phyloP scores from a whole-genome alignment of 352 stramenopile species.

The Phytophthora sp. region DNA sequence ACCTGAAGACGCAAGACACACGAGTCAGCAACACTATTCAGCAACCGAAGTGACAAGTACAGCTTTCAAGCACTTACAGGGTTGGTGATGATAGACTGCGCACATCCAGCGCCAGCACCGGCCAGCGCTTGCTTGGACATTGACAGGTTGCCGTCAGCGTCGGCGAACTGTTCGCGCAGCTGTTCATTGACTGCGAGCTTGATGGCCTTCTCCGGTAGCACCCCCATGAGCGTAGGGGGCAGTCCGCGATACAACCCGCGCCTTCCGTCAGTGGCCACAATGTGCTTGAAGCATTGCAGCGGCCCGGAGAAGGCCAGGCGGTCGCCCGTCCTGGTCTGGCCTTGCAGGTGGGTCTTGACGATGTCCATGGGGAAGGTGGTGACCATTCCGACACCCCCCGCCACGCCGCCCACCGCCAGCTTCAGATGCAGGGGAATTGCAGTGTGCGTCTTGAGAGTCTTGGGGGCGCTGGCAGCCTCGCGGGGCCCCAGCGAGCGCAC shows the following conservation, averaged over 20 bases:
- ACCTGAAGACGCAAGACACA: constrained; percentile 41
- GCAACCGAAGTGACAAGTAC: not conserved
- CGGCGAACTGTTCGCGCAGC: constrained; percentile 73
- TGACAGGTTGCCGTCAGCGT: constrained; percentile 67
- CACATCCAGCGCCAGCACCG: constrained; percentile 74
- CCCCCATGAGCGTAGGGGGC: constrained; percentile 79
- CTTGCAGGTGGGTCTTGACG: constrained; percentile 94
- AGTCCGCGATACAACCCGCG: constrained; percentile 81
- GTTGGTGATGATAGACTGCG: constrained; percentile 89
- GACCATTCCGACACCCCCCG: constrained; percentile 83
- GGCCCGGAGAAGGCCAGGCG: constrained; percentile 62
- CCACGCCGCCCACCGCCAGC: constrained; percentile 85
- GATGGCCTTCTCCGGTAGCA: constrained; percentile 91
- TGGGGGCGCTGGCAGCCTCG: constrained; percentile 12
- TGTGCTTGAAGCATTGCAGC: constrained; percentile 72
- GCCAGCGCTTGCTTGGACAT: constrained; percentile 70
- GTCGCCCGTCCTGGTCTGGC: constrained; percentile 48
- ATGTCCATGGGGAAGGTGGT: constrained; percentile 93
- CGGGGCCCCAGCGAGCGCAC: constrained; percentile 17
- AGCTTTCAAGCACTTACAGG: constrained; percentile 38
- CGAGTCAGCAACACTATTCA: constrained; percentile 22
- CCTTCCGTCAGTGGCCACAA: constrained; percentile 72
- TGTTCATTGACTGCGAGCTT: constrained; percentile 94
- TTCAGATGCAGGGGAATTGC: constrained; percentile 83
- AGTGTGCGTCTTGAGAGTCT: constrained; percentile 13